Conservation (phyloP, 2,329 filamentous ascomycete genomes). For the Trichoderma sp. region DNA sequence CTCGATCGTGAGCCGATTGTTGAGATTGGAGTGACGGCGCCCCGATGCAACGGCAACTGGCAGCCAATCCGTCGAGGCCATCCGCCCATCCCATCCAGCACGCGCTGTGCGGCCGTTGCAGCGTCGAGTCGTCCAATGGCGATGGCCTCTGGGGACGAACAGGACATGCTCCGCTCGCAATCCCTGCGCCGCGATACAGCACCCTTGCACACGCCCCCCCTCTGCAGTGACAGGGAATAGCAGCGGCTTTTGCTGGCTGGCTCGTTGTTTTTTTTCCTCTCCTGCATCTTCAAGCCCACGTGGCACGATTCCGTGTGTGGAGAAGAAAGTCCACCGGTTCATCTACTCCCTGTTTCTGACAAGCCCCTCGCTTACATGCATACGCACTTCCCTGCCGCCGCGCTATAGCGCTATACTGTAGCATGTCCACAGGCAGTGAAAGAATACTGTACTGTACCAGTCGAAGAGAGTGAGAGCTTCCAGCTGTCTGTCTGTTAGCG, state of each 20-base stretch:
- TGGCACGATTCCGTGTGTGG: conserved; percentile 32
- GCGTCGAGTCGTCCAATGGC: background rate
- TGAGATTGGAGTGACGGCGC: background rate
- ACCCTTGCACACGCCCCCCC: background rate
- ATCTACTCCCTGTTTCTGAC: conserved; percentile 7
- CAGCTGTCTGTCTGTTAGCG: background rate
- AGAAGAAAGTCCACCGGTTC: conserved; percentile 26
- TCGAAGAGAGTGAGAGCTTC: background rate
- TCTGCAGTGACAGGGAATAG: background rate
- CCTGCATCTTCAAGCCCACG: conserved; percentile 35
- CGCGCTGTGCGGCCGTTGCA: background rate
- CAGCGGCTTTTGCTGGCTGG: conserved; percentile 11
- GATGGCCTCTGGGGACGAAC: background rate
- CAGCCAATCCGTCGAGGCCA: background rate
- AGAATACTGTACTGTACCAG: background rate
- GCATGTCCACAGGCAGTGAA: background rate
- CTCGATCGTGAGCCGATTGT: conserved; percentile 12
- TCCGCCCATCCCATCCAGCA: conserved; percentile 6
- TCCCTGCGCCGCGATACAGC: background rate
- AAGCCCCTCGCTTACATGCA: background rate
- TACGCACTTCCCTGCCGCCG: background rate
- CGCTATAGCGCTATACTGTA: background rate
- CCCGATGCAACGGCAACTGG: background rate
- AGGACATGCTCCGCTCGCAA: background rate
- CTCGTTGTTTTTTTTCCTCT: background rate